Percentiles rank a stretch among this genome's conserved stretches.
Evolutionary conservation across 1,139 yeast genomes (phyloP).

Genomic region (Pichia sp.): DNA sequence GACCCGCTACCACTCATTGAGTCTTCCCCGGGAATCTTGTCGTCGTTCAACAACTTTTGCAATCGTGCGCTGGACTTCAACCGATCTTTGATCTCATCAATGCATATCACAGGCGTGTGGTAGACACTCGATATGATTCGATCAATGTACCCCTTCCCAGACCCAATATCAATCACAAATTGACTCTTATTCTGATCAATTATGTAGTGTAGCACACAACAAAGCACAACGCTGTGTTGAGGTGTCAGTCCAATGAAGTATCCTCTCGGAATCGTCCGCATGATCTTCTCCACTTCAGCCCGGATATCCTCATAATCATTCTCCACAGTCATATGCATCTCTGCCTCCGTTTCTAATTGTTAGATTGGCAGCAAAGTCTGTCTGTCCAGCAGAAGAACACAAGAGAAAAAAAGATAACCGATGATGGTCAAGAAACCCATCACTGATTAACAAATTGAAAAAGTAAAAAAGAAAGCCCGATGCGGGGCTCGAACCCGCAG

Average conservation of each 20-base stretch:
- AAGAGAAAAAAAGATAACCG: too few relatives aligned
- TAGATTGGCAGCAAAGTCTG: too few relatives aligned
- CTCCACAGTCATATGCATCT: too few relatives aligned
- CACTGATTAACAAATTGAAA: background rate
- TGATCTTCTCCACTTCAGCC: background rate
- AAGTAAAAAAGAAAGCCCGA: constrained; percentile 25
- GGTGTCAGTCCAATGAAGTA: constrained; percentile 3
- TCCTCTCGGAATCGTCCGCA: constrained; percentile 4
- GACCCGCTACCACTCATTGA: background rate
- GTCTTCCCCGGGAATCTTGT: background rate
- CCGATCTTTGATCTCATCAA: constrained; percentile 24
- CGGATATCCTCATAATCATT: background rate
- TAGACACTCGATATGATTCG: constrained; percentile 23
- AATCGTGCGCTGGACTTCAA: constrained; percentile 22
- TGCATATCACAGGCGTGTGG: constrained; percentile 20
- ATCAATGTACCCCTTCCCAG: constrained; percentile 31
- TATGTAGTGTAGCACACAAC: background rate
- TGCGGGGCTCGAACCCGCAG: constrained; percentile 42
- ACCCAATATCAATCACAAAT: constrained; percentile 27
- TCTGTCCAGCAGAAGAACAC: too few relatives aligned
- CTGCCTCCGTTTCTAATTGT: too few relatives aligned
- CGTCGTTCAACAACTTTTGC: constrained; percentile 21
- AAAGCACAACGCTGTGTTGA: background rate
- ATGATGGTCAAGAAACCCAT: too few relatives aligned
- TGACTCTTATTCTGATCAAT: background rate